Conservation (phyloP, 2,329 filamentous ascomycete genomes). For the Dothiorella sarmentorum region DNA sequence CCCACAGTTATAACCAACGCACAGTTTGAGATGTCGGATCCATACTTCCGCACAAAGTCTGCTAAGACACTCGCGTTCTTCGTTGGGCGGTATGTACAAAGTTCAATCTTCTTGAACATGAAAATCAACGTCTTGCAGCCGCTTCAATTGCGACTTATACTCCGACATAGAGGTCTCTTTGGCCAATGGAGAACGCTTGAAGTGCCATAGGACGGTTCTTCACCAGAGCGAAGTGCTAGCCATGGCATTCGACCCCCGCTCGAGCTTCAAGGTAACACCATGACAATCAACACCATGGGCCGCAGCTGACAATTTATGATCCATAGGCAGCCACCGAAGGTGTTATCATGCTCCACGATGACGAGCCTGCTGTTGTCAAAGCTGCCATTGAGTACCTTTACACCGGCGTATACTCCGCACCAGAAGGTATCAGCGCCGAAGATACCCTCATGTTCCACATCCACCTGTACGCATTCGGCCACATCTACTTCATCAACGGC, state of each 20-base stretch:
- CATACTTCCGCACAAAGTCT: too few relatives aligned
- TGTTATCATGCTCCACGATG: neutral
- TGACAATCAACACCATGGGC: too few relatives aligned
- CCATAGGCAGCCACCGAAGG: neutral
- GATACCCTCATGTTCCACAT: neutral
- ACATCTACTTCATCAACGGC: neutral
- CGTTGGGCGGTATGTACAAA: too few relatives aligned
- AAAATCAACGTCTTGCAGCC: too few relatives aligned
- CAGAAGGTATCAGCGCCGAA: too few relatives aligned
- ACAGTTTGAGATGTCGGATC: too few relatives aligned
- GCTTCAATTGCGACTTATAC: neutral
- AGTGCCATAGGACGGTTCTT: neutral
- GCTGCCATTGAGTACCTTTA: slow-evolving; percentile 18
- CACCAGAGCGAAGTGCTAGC: neutral
- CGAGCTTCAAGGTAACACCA: neutral
- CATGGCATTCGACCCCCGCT: neutral
- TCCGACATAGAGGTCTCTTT: neutral
- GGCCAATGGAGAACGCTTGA: neutral
- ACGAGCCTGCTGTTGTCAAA: neutral
- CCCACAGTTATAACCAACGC: too few relatives aligned
- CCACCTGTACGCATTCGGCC: neutral
- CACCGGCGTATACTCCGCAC: slow-evolving; percentile 10
- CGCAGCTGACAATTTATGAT: neutral
- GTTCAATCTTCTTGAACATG: too few relatives aligned
- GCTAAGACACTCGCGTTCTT: too few relatives aligned